These are phyloP conservation scores for Wilhelminamyces savonicus DNA, from an alignment of 805 yeast genomes.

Conservation along the genomic window DNA sequence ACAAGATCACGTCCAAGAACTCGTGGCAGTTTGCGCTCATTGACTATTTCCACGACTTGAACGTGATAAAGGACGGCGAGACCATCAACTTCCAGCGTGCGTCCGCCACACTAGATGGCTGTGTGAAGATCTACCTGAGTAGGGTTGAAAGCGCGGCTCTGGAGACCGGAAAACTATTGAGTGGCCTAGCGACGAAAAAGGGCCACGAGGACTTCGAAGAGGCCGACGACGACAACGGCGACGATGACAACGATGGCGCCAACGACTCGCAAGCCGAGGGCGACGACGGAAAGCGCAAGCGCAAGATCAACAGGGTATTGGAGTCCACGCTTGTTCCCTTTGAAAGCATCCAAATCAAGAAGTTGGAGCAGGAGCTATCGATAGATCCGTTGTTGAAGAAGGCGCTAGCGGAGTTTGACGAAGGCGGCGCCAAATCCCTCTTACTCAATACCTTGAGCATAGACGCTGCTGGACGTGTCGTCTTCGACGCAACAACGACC, in stretches of 20 bases:
- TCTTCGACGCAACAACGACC: constrained; percentile 55
- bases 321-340: constrained; percentile 26
- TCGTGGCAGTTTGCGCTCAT: constrained; percentile 47
- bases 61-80: constrained; percentile 28
- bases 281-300: constrained; percentile 10
- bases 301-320: constrained; percentile 12
- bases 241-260: constrained; percentile 14
- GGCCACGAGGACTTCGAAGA: constrained; percentile 21
- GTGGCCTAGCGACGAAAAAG: constrained; percentile 52
- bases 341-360: constrained; percentile 44
- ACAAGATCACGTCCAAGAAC: constrained; percentile 43
- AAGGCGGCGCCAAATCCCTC: constrained; percentile 74
- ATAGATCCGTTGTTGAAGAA: constrained; percentile 74
- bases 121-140: constrained; percentile 86
- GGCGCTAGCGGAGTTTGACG: constrained; percentile 73
- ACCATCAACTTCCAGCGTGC: constrained; percentile 83
- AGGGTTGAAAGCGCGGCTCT: constrained; percentile 89
- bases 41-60: constrained; percentile 48
- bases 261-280: constrained; percentile 8
- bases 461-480: constrained; percentile 48
- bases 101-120: constrained; percentile 86
- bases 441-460: constrained; percentile 55
- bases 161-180: constrained; percentile 78
- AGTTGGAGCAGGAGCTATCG: constrained; percentile 56
- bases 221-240: constrained; percentile 13